Evolutionary conservation across 2,329 filamentous ascomycete genomes (phyloP).

Genomic region (Dothideomycetes sp.): DNA sequence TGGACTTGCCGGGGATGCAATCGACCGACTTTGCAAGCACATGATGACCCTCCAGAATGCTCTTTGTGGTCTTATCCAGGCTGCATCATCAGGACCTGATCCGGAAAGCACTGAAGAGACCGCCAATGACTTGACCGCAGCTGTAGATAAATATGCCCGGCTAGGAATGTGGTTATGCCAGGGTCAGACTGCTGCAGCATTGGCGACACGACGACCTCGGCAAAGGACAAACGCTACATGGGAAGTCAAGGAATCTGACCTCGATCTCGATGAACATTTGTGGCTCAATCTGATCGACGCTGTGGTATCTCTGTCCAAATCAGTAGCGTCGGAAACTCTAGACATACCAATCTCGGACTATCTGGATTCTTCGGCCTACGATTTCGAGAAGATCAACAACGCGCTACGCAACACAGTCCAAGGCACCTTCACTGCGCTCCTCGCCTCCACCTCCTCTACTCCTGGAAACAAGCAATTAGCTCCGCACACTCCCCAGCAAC

Average conservation of each 20-base stretch:
- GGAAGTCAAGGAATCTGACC: slow-evolving; percentile 44
- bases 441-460: slow-evolving; percentile 8
- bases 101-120: slow-evolving; percentile 50
- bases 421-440: slow-evolving; percentile 11
- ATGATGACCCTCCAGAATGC: slow-evolving; percentile 69
- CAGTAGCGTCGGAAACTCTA: slow-evolving; percentile 31
- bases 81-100: slow-evolving; percentile 45
- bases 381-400: slow-evolving; percentile 58
- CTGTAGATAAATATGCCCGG: slow-evolving; percentile 78
- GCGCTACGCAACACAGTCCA: slow-evolving; percentile 14
- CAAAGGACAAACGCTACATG: slow-evolving; percentile 23
- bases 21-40: slow-evolving; percentile 75
- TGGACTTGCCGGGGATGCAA: slow-evolving; percentile 70
- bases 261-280: slow-evolving; percentile 50
- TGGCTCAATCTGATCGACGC: slow-evolving; percentile 57
- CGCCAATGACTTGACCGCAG: slow-evolving; percentile 61
- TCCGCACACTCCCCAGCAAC: slow-evolving; percentile 19
- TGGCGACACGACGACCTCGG: slow-evolving; percentile 17
- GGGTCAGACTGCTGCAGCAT: slow-evolving; percentile 48
- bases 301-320: slow-evolving; percentile 43
- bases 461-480: background rate
- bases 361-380: slow-evolving; percentile 2
- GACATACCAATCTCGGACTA: slow-evolving; percentile 8
- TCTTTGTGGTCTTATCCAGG: slow-evolving; percentile 61
- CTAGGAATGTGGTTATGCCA: slow-evolving; percentile 96